Evolutionary conservation across 1,284 basidiomycete species (phyloP), one percentile per base, ranked within the genome.

Genomic region (Marasmius tenuissimus): DNA sequence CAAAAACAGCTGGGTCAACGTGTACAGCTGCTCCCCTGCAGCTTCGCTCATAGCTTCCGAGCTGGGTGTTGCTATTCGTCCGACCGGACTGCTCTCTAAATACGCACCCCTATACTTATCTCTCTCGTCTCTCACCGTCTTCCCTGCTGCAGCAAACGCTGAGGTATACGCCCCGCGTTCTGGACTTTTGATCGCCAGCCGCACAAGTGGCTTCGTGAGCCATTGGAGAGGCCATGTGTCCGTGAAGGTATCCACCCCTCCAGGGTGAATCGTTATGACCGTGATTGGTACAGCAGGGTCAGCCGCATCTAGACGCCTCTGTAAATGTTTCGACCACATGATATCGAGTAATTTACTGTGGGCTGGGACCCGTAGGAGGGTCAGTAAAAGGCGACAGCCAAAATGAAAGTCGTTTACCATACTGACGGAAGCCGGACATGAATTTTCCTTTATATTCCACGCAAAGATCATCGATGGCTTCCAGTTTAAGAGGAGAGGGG

Each of bases 91-190:
- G 38, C 58, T 58, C 12, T 62, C 65, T 16, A 75, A 48, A 64
- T 73, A 75, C 18, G 53, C 66, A 0, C 73, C 77, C 57, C 69
- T 68, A 61, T 73, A 78, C 57, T 56, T 64, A 10, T 65, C 67
- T 58, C 51, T 65, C 10, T 74, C 62, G 9, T 64, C 62, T 33
- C 61, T 61, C 3, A 78, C 70, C 2, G 63, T 59, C 35, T 69
- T 69, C 6, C 71, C 69, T 2, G 77, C 74, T 33, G 76, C 75
- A 10, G 77, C 80, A 57, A 79, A 72, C 3, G 76, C 71, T 6
- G 74, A 67, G 14, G 73, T 77, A 61, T 73, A 70, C 0, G 74
- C 68, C 7, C 76, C 75, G n/a, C 71, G 65, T 10, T 69, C 66
- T 2, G 72, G 61, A 4, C 69, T 61, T 34, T 65, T 60, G 33